Conservation (phyloP, 768 basidiomycete genomes). For the Lactifluus hygrophoroides region DNA sequence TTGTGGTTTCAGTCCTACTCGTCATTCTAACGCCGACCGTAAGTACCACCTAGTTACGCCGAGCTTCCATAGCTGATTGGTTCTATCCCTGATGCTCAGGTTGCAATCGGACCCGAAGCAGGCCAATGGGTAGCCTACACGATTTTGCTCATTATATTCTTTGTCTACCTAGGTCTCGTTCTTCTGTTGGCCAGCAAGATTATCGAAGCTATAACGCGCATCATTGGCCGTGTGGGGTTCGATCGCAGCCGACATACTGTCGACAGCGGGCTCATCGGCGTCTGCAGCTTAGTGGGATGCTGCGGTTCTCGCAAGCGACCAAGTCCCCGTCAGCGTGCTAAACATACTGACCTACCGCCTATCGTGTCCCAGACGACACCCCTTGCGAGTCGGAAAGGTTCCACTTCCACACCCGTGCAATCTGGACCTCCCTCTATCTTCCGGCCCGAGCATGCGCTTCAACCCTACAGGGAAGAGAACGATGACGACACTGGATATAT, state of each 20-base stretch:
- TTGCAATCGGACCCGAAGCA: slow-evolving; percentile 72
- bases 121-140: slow-evolving; percentile 93
- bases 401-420: slow-evolving; percentile 32
- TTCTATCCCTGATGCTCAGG: slow-evolving; percentile 37
- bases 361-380: slow-evolving; percentile 11
- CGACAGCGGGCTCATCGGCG: slow-evolving; percentile 84
- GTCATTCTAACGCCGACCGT: slow-evolving; percentile 88
- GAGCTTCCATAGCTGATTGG: slow-evolving; percentile 6
- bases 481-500: slow-evolving; percentile 79
- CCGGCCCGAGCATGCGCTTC: slow-evolving; percentile 69
- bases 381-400: slow-evolving; percentile 20
- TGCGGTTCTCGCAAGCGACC: slow-evolving; percentile 41
- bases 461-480: slow-evolving; percentile 69
- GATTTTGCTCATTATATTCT: slow-evolving; percentile 71
- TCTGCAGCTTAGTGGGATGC: slow-evolving; percentile 59
- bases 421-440: slow-evolving; percentile 63
- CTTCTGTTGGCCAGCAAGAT: slow-evolving; percentile 81
- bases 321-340: slow-evolving; percentile 18
- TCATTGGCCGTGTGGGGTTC: slow-evolving; percentile 71
- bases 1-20: slow-evolving; percentile 81
- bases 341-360: slow-evolving; percentile 17
- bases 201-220: slow-evolving; percentile 71
- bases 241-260: slow-evolving; percentile 71
- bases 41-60: neutral
- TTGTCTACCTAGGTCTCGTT: slow-evolving; percentile 77